phyloP scores from a whole-genome alignment of 1,139 yeast species.

The Hyphopichia fennica region DNA sequence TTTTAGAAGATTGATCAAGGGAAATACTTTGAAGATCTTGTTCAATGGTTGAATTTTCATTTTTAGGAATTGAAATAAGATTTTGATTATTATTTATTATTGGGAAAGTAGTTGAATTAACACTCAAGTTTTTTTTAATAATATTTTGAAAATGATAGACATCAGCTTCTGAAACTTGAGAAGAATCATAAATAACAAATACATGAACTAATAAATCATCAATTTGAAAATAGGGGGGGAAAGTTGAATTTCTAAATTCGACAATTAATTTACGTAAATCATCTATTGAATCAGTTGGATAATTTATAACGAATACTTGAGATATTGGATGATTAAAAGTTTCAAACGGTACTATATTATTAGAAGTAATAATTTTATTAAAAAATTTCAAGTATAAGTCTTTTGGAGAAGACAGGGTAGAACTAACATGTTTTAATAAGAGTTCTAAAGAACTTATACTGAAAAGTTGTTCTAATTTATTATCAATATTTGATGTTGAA shows the following conservation, averaged over 20 bases:
- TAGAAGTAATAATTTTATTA: slow-evolving; percentile 60
- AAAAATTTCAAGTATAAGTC: slow-evolving; percentile 60
- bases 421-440: slow-evolving; percentile 23
- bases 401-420: slow-evolving; percentile 6
- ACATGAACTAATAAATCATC: slow-evolving; percentile 55
- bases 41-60: slow-evolving; percentile 51
- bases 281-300: slow-evolving; percentile 48
- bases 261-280: slow-evolving; percentile 39
- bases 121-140: slow-evolving; percentile 25
- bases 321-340: slow-evolving; percentile 88
- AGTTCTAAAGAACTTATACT: slow-evolving; percentile 42
- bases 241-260: slow-evolving; percentile 41
- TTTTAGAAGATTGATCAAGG: slow-evolving; percentile 18
- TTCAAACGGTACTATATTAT: slow-evolving; percentile 75
- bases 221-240: slow-evolving; percentile 61
- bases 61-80: slow-evolving; percentile 9
- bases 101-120: slow-evolving; percentile 31
- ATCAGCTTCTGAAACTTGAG: slow-evolving; percentile 18
- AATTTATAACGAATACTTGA: slow-evolving; percentile 66
- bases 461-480: slow-evolving; percentile 30
- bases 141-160: slow-evolving; percentile 33
- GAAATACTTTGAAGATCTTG: slow-evolving; percentile 49
- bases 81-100: slow-evolving; percentile 11
- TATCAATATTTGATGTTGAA: neutral
- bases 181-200: slow-evolving; percentile 38